Evolutionary conservation across 331 rosid species (phyloP), one percentile per base, ranked within the genome.

Genomic region (Acacia pycnantha): DNA sequence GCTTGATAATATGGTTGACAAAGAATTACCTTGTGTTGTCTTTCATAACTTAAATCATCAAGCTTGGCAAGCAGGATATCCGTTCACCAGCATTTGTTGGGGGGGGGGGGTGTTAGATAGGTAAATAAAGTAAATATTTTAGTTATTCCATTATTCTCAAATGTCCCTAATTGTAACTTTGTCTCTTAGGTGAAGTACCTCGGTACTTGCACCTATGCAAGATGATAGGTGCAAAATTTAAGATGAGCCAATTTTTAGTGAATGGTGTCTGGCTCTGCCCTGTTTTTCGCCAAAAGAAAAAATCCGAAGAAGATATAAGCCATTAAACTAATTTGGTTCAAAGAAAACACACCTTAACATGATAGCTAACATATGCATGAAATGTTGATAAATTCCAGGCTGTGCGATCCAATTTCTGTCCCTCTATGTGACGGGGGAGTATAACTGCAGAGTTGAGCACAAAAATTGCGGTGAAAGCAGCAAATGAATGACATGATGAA

Each of bases 291-390:
- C 76, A n/a, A 56, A 56, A 56, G 72, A 44, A 22, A 47, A 82
- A 81, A 56, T 24, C 41, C n/a, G 51, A 40, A 74, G 21, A 77
- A 73, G 86, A 81, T 66, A 74, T 43, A 21, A 35, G 48, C 56
- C 76, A 76, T 61, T 21, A 59, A 86, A 69, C 81, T 58, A 81
- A 73, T 66, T 29, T 37, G 44, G 81, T 53, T 22, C 15, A 69
- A 69, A 43, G 84, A 74, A 79, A 87, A 27, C 67, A 85, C 50
- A 95, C 99, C 98, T 95, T 95, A 81, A 95, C 98, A 82, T 95
- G 99, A 86, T 95, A 95, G 84, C 97, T 92, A 86, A 95, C 99
- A 79, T 95, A 95, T 47, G 98, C 98, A 70, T 93, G 97, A 81
- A 95, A 95, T 27, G 97, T 92, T 35, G 99, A 93, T 79, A 95